Evolutionary conservation across 2,329 filamentous ascomycete species (phyloP), one percentile per base, ranked within the genome.

Genomic region (Colletotrichum graminicola): DNA sequence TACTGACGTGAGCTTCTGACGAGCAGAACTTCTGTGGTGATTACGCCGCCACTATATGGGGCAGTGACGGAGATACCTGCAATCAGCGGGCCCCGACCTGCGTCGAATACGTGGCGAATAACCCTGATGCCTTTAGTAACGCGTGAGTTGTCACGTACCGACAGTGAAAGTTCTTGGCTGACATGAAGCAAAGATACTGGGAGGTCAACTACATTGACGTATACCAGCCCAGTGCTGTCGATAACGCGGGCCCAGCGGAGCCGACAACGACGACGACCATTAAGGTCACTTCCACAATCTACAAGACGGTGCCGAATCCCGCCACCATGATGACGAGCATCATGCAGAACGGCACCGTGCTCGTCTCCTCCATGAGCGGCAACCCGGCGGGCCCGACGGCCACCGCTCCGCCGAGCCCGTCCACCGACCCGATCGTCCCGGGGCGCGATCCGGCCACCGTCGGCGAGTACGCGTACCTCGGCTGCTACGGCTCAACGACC

Each of bases 21-120:
- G 23, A 43, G 6, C 55, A 86, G 84, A 85, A 93, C 62, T 94
- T 96, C 78, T 96, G 94, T 77, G 93, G 93, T 34, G 89, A 91
- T 76, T 95, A 92, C 86, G 92, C 92, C 0, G 90, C 80, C 52
- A 79, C 78, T 6, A 77, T 81, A 21, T 87, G 86, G 85, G 79
- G 78, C 23, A 75, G 75, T 5, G 75, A 77, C 16, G 66, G 61
- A 21, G 81, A 83, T 21, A 77, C 80, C 18, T 87, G 84, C 73
- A 76, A 76, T 66, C 67, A 75, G 12, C 78, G 81, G n/a, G 84
- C 84, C 0, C 75, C 81, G 6, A 85, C 84, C 3, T 87, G 85
- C 73, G 73, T 78, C 29, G 82, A 86, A 63, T 87, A 81, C 73
- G 86, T 88, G 14, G 84, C 82, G 21, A 78, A 76, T 1, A 84